Evolutionary conservation across 257 asterid genomes (phyloP).

Genomic region (Datura wrightii): DNA sequence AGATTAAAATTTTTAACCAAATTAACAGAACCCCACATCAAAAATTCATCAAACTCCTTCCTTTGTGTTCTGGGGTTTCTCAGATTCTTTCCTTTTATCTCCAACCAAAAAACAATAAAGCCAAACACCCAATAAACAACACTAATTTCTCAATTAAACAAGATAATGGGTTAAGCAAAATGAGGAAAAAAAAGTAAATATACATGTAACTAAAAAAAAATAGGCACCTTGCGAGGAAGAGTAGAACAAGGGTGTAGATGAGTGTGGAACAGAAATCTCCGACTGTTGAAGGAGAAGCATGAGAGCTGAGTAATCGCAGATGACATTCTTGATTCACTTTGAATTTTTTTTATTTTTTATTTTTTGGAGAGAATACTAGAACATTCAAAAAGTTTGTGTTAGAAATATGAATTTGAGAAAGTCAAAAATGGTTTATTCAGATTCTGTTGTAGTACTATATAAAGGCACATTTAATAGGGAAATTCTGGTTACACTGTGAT

Average conservation of each 20-base stretch:
- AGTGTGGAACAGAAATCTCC: slow-evolving; percentile 30
- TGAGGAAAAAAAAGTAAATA: not conserved
- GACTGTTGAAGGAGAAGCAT: slow-evolving; percentile 40
- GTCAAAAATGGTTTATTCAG: not conserved
- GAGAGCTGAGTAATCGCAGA: slow-evolving; percentile 43
- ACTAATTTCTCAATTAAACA: not conserved
- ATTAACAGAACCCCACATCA: not conserved
- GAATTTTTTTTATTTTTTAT: too few relatives aligned
- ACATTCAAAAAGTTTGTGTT: not conserved
- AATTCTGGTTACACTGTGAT: too few relatives aligned
- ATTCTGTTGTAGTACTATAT: not conserved
- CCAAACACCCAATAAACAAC: not conserved
- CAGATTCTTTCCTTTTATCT: not conserved
- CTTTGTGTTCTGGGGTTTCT: not conserved
- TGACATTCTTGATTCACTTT: slow-evolving; percentile 36
- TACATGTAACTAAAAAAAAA: not conserved
- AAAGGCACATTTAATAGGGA: too few relatives aligned
- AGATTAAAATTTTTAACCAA: not conserved
- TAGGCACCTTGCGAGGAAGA: slow-evolving; percentile 39
- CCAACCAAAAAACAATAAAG: not conserved
- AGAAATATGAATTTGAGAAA: not conserved
- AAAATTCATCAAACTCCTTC: not conserved
- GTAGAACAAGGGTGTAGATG: slow-evolving; percentile 32
- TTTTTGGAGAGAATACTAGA: not conserved
- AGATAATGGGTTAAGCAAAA: too few relatives aligned